Conservation (phyloP, 208 protist species). For the Trypanosoma theileri region DNA sequence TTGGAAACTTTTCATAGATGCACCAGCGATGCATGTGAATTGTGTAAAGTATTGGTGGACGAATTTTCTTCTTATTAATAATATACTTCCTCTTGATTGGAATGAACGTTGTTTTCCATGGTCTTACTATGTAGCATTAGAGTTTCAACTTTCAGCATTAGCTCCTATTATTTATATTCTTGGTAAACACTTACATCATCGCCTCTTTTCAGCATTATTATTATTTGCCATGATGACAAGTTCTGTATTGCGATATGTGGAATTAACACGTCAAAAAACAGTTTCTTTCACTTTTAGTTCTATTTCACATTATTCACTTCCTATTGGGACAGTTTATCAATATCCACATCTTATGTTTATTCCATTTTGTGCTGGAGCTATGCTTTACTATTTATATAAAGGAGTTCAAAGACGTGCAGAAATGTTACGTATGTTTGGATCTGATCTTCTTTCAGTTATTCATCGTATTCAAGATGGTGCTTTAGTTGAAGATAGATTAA, state of each 20-base stretch:
- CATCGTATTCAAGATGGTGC: not conserved
- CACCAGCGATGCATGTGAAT: slow-evolving; percentile 21
- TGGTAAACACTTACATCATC: slow-evolving; percentile 21
- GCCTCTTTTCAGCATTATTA: slow-evolving; percentile 15
- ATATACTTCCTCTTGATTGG: slow-evolving; percentile 26
- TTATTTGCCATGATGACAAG: slow-evolving; percentile 12
- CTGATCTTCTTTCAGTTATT: slow-evolving; percentile 21
- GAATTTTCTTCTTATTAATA: slow-evolving; percentile 36
- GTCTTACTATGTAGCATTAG: slow-evolving; percentile 38
- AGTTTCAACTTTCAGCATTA: slow-evolving; percentile 31
- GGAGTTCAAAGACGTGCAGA: slow-evolving; percentile 24
- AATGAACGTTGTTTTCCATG: slow-evolving; percentile 34
- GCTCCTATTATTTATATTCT: slow-evolving; percentile 29
- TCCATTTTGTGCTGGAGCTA: slow-evolving; percentile 26
- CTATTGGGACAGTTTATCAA: slow-evolving; percentile 24
- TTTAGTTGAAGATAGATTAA: slow-evolving; percentile 15
- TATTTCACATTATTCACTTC: slow-evolving; percentile 19
- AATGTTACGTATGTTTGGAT: slow-evolving; percentile 30
- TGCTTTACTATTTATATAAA: slow-evolving; percentile 27
- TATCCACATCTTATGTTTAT: slow-evolving; percentile 33
- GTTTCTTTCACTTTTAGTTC: not conserved
- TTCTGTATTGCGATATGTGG: slow-evolving; percentile 18
- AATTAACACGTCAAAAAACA: not conserved
- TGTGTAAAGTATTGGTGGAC: slow-evolving; percentile 35
- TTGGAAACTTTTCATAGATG: slow-evolving; percentile 18